Base-by-base conservation (phyloP, 306 rosid species). In the Casuarina glauca region DNA sequence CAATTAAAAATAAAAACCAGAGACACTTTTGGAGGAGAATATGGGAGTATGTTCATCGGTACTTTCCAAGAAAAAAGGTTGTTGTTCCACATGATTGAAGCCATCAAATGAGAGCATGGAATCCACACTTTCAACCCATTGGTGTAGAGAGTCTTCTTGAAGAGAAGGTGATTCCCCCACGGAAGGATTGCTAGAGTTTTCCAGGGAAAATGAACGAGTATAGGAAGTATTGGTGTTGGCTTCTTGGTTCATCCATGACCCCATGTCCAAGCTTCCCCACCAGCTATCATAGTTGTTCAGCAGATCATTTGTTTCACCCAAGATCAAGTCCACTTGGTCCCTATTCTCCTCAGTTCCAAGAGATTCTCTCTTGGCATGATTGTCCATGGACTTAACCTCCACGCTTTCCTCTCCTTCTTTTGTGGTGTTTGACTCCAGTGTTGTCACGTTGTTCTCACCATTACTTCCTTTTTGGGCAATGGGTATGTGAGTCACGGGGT, bases 101-200 rank as follows among this genome's bases (percentile, higher is more conserved):
- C 35, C 80, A 72, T 91, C 91, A 96, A 91, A 90, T 41, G 89
- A 74, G 70, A 88, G 83, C 62, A 87, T 70, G 20, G 96, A 87
- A 74, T 88, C 86, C 72, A 89, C 79, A 73, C 61, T 70, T 64
- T 83, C 88, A 75, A 84, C 77, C 93, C 97, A 91, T 54, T 83
- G 75, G 9, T 78, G 87, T 13, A 82, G 76, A 57, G 82, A 81
- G 45, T 83, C 74, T 50, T 82, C 84, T 73, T 77, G 82, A 55
- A 76, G 39, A 26, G 83, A 72, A 64, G 87, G 46, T 50, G 88
- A 84, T 77, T 88, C 91, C 62, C 74, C 82, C 79, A 87, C n/a
- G 51, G 82, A 90, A 87, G 76, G 57, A 75, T 84, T 80, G 82
- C 82, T 82, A 46, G 90, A 86, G 45, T 88, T 85, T 48, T 89